Conservation (phyloP, 257 asterid genomes). For the Voacanga thouarsii region DNA sequence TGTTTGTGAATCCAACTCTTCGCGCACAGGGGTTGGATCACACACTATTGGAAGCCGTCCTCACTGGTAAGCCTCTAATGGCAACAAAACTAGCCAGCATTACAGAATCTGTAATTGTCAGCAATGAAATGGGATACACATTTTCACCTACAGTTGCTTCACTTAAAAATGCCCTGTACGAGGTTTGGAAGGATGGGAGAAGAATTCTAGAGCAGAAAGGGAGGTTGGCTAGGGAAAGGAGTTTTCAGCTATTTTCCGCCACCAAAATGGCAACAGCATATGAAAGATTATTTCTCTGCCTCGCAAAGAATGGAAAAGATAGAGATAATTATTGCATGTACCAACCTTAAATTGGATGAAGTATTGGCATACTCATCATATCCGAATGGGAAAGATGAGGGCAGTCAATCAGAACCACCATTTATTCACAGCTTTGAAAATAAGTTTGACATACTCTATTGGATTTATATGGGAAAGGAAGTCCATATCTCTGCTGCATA, state of each 20-base stretch:
- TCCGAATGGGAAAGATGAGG: background rate
- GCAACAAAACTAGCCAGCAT: conserved; percentile 71
- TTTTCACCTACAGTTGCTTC: conserved; percentile 56
- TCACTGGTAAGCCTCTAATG: conserved; percentile 66
- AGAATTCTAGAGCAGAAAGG: conserved; percentile 46
- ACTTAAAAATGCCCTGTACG: conserved; percentile 51
- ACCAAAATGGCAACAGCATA: conserved; percentile 77
- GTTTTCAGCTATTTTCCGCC: conserved; percentile 55
- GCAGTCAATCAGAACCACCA: background rate
- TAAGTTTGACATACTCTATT: too few species aligned
- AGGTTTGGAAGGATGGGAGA: conserved; percentile 59
- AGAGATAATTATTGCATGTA: conserved; percentile 23
- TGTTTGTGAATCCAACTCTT: conserved; percentile 69
- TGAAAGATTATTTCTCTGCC: conserved; percentile 67
- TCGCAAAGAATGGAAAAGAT: conserved; percentile 32
- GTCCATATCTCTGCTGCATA: background rate
- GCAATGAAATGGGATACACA: conserved; percentile 58
- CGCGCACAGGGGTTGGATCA: conserved; percentile 83
- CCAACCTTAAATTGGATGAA: conserved; percentile 6
- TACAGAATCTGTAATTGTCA: conserved; percentile 50
- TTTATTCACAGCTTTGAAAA: background rate
- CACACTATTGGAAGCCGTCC: conserved; percentile 66
- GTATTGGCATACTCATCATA: background rate
- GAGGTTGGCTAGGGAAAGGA: conserved; percentile 46
- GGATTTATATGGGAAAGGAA: background rate